Evolutionary conservation across 1,139 yeast genomes (phyloP).

Genomic region (Yamadazyma diospyri): DNA sequence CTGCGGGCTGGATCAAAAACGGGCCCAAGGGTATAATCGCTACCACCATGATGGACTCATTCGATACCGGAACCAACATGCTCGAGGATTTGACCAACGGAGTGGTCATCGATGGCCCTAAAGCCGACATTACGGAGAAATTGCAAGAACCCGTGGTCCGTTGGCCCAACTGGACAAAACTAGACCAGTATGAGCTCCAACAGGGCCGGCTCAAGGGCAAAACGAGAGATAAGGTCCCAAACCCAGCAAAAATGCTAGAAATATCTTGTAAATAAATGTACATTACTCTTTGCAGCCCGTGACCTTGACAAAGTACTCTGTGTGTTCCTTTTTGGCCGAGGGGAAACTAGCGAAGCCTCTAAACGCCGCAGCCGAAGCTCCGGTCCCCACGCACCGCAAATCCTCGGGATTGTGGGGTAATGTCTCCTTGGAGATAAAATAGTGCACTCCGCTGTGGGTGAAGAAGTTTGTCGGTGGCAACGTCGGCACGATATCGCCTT

Average conservation of each 20-base stretch:
- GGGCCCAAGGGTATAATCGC: constrained; percentile 94
- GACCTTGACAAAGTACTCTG: constrained; percentile 30
- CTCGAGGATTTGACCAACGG: constrained; percentile 47
- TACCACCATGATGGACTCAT: constrained; percentile 82
- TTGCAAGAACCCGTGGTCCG: constrained; percentile 28
- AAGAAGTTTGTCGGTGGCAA: constrained; percentile 51
- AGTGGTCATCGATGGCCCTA: constrained; percentile 22
- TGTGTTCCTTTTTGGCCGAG: constrained; percentile 34
- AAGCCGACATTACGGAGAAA: constrained; percentile 16
- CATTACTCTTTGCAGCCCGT: constrained; percentile 24
- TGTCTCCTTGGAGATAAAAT: constrained; percentile 38
- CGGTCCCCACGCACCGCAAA: constrained; percentile 17
- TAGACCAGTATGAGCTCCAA: constrained; percentile 52
- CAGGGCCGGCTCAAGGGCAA: constrained; percentile 49
- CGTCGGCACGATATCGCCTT: constrained; percentile 53
- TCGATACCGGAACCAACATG: constrained; percentile 67
- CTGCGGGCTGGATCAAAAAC: constrained; percentile 88
- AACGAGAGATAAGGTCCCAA: constrained; percentile 54
- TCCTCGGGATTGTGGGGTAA: constrained; percentile 45
- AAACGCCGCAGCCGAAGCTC: background rate
- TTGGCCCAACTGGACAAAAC: constrained; percentile 74
- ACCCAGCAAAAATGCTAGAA: constrained; percentile 48
- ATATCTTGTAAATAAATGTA: constrained; percentile 17
- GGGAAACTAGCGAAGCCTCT: too few species aligned
- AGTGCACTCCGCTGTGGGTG: constrained; percentile 49